Evolutionary conservation across 2,329 filamentous ascomycete species (phyloP).

Genomic region (Xylaria sp.): DNA sequence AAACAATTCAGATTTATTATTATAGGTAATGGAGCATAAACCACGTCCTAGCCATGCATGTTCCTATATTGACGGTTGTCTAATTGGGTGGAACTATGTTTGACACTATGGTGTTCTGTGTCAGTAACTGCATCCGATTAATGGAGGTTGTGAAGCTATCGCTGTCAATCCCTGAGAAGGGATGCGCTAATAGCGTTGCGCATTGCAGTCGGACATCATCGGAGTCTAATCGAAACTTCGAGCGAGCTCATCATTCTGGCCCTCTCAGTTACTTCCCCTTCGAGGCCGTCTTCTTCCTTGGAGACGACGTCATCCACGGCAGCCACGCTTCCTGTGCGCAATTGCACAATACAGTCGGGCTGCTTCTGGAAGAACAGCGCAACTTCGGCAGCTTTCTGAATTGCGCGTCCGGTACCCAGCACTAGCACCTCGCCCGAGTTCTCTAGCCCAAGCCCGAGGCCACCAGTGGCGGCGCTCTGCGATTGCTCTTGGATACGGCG

Average conservation of each 20-base stretch:
- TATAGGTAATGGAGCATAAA: background rate
- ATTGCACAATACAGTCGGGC: conserved; percentile 66
- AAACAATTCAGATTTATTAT: background rate
- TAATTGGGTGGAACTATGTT: background rate
- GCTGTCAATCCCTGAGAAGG: background rate
- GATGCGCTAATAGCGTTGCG: background rate
- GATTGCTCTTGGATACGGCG: conserved; percentile 53
- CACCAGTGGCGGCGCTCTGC: conserved; percentile 43
- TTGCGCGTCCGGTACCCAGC: conserved; percentile 74
- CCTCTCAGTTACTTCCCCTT: conserved; percentile 53
- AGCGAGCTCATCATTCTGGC: conserved; percentile 63
- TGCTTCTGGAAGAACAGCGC: conserved; percentile 74
- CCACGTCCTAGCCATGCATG: background rate
- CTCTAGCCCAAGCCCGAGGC: conserved; percentile 50
- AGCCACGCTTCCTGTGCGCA: conserved; percentile 72
- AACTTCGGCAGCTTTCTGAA: conserved; percentile 70
- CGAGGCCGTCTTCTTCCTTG: conserved; percentile 37
- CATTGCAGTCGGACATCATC: conserved; percentile 47
- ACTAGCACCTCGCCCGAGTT: conserved; percentile 64
- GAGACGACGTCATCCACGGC: conserved; percentile 74
- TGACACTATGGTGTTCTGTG: background rate
- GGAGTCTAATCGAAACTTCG: conserved; percentile 61
- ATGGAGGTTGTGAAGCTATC: background rate
- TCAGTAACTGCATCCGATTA: background rate
- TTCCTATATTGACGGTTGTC: background rate